A percentile compares a stretch with the other conserved stretches of the same genome.
Evolutionary conservation across 2,329 filamentous ascomycete genomes (phyloP).

Genomic region (Talaromyces verruculosus): DNA sequence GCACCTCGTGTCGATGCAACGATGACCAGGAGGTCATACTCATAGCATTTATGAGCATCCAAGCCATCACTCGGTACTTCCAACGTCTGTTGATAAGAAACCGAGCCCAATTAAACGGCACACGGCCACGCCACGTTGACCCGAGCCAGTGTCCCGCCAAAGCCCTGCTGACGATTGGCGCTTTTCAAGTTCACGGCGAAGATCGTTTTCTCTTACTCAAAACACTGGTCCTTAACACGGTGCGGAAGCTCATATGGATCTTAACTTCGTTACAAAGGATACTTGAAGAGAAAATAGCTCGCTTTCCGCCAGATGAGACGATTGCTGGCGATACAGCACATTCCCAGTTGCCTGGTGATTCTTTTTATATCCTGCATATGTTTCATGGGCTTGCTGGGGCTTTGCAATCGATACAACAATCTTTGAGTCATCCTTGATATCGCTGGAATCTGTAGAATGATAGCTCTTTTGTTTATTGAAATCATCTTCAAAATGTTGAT

Average conservation of each 20-base stretch:
- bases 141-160: not conserved
- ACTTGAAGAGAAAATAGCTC: not conserved
- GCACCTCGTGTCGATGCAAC: constrained; percentile 7
- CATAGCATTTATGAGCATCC: constrained; percentile 13
- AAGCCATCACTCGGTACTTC: constrained; percentile 3
- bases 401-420: not conserved
- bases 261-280: constrained; percentile 2
- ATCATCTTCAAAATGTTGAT: not conserved
- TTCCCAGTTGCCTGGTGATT: not conserved
- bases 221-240: not conserved
- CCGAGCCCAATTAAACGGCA: not conserved
- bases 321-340: not conserved
- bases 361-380: constrained; percentile 10
- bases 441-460: not conserved
- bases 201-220: constrained; percentile 3
- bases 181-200: not conserved
- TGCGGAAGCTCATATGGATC: constrained; percentile 1
- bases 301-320: not conserved
- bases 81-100: not conserved
- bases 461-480: not conserved
- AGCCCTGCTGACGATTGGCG: not conserved
- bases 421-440: not conserved
- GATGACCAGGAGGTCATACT: constrained; percentile 12
- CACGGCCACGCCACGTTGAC: not conserved
- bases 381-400: not conserved